Conservation (phyloP, 345 rosid genomes). For the Boechera retrofracta region DNA sequence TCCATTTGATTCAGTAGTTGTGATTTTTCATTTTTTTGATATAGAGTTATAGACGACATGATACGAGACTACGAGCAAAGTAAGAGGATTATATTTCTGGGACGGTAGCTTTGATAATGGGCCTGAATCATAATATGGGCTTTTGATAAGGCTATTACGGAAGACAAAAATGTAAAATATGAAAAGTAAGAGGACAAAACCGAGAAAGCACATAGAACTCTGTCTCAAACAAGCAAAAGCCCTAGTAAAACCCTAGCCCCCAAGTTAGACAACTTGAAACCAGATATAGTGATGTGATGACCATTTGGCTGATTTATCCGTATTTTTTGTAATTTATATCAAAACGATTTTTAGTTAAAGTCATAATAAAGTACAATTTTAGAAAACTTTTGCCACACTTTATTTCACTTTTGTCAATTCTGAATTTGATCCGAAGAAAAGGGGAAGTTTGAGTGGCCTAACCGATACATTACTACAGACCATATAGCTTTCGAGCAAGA, state of each 20-base stretch:
- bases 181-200: background rate
- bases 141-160: background rate
- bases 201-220: constrained; percentile 8
- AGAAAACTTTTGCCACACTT: too few relatives aligned
- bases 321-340: too few relatives aligned
- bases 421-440: too few relatives aligned
- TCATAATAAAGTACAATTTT: too few relatives aligned
- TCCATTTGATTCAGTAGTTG: background rate
- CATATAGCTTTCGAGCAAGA: too few relatives aligned
- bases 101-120: background rate
- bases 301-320: background rate
- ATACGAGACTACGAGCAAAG: too few relatives aligned
- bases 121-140: constrained; percentile 24
- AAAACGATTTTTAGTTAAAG: too few relatives aligned
- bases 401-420: too few relatives aligned
- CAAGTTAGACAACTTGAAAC: constrained; percentile 67
- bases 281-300: constrained; percentile 82
- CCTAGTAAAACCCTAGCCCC: constrained; percentile 39
- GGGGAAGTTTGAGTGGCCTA: too few relatives aligned
- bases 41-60: too few relatives aligned
- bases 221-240: background rate
- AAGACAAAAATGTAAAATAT: background rate
- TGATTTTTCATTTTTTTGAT: background rate
- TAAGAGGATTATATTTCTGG: too few relatives aligned
- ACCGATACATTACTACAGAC: too few relatives aligned